Evolutionary conservation across 225 moss, liverwort and hornwort species (phyloP).

Genomic region (Lunularia cruciata): DNA sequence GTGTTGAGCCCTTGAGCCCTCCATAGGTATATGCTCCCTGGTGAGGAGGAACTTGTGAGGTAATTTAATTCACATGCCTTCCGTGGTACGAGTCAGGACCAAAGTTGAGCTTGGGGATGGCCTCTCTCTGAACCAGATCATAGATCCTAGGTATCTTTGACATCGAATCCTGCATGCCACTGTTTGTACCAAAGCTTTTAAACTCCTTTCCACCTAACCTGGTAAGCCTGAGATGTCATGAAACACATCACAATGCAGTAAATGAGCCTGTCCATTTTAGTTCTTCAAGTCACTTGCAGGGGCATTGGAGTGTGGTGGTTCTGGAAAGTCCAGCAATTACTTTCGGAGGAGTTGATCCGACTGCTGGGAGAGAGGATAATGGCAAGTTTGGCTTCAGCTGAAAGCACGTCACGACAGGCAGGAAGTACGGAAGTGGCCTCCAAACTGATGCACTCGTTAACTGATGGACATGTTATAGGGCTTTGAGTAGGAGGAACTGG

Average conservation of each 20-base stretch:
- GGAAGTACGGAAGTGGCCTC: slow-evolving; percentile 1
- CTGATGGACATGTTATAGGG: neutral
- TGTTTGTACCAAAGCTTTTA: no score
- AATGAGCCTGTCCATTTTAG: neutral
- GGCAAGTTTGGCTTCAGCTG: slow-evolving; percentile 40
- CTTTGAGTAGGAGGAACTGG: no score
- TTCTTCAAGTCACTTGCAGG: slow-evolving; percentile 34
- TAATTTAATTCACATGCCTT: no score
- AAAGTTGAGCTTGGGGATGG: no score
- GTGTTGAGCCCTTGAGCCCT: no score
- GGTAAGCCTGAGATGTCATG: neutral
- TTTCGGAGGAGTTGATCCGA: slow-evolving; percentile 35
- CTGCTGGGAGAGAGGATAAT: slow-evolving; percentile 38
- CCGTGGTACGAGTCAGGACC: no score
- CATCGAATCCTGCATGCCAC: no score
- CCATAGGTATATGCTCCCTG: no score
- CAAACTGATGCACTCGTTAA: neutral
- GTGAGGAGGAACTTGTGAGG: no score
- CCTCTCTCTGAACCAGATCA: no score
- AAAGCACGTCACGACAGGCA: slow-evolving; percentile 32
- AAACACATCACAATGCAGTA: neutral
- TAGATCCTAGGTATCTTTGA: no score
- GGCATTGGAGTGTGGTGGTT: slow-evolving; percentile 31
- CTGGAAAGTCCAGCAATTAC: slow-evolving; percentile 34
- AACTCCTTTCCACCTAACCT: no score